Evolutionary conservation across 352 stramenopile species (phyloP).

Genomic region (Pythium vanterpoolii): DNA sequence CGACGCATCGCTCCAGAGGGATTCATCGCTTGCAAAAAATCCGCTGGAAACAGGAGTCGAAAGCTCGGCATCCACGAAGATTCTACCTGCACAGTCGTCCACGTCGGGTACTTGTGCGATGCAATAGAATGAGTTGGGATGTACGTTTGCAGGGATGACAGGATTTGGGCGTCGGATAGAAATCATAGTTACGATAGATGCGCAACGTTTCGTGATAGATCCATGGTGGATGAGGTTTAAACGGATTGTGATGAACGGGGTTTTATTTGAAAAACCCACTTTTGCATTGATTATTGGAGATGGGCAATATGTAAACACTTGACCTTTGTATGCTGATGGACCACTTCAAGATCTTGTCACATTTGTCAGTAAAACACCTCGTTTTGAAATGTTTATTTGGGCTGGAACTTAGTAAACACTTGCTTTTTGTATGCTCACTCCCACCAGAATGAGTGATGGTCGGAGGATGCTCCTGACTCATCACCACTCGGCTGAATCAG

Average conservation of each 20-base stretch:
- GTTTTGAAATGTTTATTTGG: conserved; percentile 14
- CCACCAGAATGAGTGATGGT: conserved; percentile 9
- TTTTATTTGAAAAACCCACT: conserved; percentile 15
- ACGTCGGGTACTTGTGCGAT: conserved; percentile 8
- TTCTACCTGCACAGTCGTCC: background rate
- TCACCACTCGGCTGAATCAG: background rate
- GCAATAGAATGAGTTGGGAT: conserved; percentile 10
- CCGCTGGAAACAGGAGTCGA: background rate
- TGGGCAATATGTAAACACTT: conserved; percentile 13
- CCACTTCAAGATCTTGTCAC: background rate
- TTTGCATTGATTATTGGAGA: conserved; percentile 12
- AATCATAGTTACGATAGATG: background rate
- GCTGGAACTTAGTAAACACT: background rate
- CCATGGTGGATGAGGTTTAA: background rate
- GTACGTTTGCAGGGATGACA: too few relatives aligned
- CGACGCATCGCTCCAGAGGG: background rate
- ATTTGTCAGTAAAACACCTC: conserved; percentile 3
- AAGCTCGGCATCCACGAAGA: background rate
- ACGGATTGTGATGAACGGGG: too few relatives aligned
- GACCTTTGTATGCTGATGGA: conserved; percentile 4
- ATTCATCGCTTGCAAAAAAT: background rate
- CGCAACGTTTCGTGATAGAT: background rate
- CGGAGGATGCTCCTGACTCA: background rate
- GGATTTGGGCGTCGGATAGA: too few relatives aligned
- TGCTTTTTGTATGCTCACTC: conserved; percentile 4